Base-by-base conservation (phyloP, 306 rosid species). In the Vicia villosa region DNA sequence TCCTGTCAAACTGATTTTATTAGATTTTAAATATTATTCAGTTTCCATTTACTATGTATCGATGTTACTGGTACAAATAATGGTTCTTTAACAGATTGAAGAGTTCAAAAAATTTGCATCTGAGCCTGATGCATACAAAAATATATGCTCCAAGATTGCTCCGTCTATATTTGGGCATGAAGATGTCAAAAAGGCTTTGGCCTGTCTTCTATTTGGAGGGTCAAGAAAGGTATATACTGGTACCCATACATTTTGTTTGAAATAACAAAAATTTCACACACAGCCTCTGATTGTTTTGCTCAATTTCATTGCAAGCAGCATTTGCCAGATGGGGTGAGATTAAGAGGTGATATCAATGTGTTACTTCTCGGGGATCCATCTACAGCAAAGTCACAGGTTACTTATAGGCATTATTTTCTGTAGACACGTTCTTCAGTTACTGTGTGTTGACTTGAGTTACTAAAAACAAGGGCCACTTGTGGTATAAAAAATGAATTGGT, bases 291-390 rank as follows among this genome's bases (percentile, higher is more conserved):
- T 68, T 12, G 30, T 62, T 19, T 19, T 82, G 61, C 58, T 73
- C 43, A 47, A 80, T 37, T 55, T 63, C 9, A 81, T 61, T 68
- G 64, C 57, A 52, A 81, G 57, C 91, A 91, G 99, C 74, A 79
- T 77, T 80, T 94, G 84, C 99, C 99, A 0, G 99, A 94, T 82
- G 99, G 99, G 68, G 99, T 91, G 77, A 89, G 83, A 86, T 82
- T 94, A 81, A 88, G 99, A 82, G 99, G 99, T 52, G 99, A 94
- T 79, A 87, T 94, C 62, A 94, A 94, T 72, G 95, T 94, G 34
- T 89, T 94, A 74, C 99, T 94, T 80, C 83, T 94, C 70, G 99
- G 99, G 71, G 97, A 94, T 81, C 99, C 99, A 69, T 94, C 99
- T 73, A 94, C 99, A 1, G 99, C 97, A 49, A 94, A 94, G 81